phyloP scores from a whole-genome alignment of 306 rosid genomes.

The Vigna nakashimae region DNA sequence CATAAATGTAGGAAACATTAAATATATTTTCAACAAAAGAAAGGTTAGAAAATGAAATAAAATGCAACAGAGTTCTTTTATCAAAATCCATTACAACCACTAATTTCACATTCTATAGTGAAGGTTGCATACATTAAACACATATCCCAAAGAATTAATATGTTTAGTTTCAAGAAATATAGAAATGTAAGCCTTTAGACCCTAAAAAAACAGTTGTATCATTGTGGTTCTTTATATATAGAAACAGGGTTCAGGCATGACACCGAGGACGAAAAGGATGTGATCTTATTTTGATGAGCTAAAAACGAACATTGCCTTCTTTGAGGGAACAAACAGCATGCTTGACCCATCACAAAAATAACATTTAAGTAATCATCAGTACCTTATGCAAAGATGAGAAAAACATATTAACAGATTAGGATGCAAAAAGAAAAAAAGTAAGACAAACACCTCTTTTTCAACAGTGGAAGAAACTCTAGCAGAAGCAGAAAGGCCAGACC shows the following conservation, averaged over 20 bases:
- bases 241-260: not conserved
- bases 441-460: conserved; percentile 59
- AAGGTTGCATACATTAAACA: not conserved
- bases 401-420: not conserved
- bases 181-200: not conserved
- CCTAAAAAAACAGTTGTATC: not conserved
- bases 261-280: not conserved
- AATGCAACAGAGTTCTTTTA: not conserved
- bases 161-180: not conserved
- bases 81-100: not conserved
- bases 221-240: not conserved
- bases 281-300: not conserved
- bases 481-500: conserved; percentile 46
- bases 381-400: not conserved
- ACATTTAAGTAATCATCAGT: not conserved
- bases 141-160: not conserved
- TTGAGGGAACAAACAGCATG: not conserved
- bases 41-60: conserved; percentile 29
- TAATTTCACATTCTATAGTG: not conserved
- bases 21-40: no score
- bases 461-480: conserved; percentile 55
- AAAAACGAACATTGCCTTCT: not conserved
- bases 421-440: not conserved
- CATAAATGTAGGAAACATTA: not conserved
- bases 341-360: not conserved